A percentile compares a stretch with the other conserved stretches of the same genome.
These are phyloP conservation scores for Hymenoscyphus infarciens DNA, from an alignment of 2,329 filamentous ascomycete species.

Conservation along the genomic window DNA sequence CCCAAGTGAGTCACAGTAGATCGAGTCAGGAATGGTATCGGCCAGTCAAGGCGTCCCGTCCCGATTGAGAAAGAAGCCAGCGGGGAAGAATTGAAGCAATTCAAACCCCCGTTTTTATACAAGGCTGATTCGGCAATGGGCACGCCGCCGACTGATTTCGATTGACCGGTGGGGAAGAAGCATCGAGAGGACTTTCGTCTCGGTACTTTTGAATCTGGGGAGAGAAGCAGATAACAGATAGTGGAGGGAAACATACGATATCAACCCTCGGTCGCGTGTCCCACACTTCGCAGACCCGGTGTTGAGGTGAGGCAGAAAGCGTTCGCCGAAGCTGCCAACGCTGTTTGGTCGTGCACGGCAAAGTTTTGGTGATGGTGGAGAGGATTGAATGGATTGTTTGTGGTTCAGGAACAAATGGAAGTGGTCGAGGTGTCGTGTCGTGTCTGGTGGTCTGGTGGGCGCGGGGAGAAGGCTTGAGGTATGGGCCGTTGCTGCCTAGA, in stretches of 20 bases:
- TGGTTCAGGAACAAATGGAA: neutral
- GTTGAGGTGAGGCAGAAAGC: neutral
- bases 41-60: slow-evolving; percentile 24
- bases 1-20: slow-evolving; percentile 29
- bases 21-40: slow-evolving; percentile 23
- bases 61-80: slow-evolving; percentile 19
- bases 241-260: slow-evolving; percentile 12
- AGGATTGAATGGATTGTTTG: neutral
- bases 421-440: neutral
- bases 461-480: slow-evolving; percentile 9
- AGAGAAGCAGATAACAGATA: neutral
- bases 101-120: slow-evolving; percentile 22
- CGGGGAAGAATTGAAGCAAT: slow-evolving; percentile 21
- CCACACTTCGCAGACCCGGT: neutral
- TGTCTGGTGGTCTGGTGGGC: neutral
- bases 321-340: neutral
- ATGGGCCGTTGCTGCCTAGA: slow-evolving; percentile 25
- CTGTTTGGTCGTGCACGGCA: slow-evolving; percentile 1
- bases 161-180: slow-evolving; percentile 14
- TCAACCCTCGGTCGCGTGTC: slow-evolving; percentile 2
- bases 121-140: slow-evolving; percentile 30
- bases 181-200: neutral
- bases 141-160: slow-evolving; percentile 10
- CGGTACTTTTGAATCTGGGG: slow-evolving; percentile 1
- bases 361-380: neutral